phyloP scores from a whole-genome alignment of 345 rosid species.

The Eucalyptus pumila region DNA sequence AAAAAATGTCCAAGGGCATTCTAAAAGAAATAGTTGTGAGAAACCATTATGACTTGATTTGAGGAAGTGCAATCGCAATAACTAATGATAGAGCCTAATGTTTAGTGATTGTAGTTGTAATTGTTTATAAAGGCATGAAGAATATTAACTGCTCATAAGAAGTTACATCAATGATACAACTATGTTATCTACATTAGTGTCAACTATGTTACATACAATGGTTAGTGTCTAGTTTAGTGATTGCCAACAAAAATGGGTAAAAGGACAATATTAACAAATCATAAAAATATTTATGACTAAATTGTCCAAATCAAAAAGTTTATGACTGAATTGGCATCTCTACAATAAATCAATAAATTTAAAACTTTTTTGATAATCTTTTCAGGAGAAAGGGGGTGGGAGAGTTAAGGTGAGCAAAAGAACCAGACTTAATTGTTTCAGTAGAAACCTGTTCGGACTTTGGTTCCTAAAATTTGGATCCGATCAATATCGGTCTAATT shows the following conservation, averaged over 20 bases:
- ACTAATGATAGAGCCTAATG: not conserved
- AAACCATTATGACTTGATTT: no score
- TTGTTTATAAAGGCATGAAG: no score
- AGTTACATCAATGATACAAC: not conserved
- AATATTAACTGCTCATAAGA: not conserved
- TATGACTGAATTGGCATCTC: rapidly evolving
- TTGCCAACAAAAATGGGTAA: not conserved
- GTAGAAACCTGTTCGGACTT: no score
- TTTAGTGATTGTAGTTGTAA: not conserved
- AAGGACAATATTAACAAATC: not conserved
- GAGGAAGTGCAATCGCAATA: no score
- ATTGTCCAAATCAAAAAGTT: not conserved
- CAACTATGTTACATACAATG: rapidly evolving
- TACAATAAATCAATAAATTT: no score
- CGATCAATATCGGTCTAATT: no score
- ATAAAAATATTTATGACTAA: not conserved
- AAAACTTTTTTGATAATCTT: not conserved
- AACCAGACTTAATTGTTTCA: no score
- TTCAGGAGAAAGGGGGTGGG: no score
- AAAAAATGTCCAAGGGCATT: not conserved
- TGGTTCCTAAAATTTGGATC: no score
- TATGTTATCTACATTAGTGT: not conserved
- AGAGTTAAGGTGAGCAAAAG: no score
- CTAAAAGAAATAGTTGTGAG: no score
- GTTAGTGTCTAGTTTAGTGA: not conserved